Percentiles rank a stretch among this genome's conserved stretches.
Conservation (phyloP, 208 protist genomes). For the Herpetomonas samuelpessoai region DNA sequence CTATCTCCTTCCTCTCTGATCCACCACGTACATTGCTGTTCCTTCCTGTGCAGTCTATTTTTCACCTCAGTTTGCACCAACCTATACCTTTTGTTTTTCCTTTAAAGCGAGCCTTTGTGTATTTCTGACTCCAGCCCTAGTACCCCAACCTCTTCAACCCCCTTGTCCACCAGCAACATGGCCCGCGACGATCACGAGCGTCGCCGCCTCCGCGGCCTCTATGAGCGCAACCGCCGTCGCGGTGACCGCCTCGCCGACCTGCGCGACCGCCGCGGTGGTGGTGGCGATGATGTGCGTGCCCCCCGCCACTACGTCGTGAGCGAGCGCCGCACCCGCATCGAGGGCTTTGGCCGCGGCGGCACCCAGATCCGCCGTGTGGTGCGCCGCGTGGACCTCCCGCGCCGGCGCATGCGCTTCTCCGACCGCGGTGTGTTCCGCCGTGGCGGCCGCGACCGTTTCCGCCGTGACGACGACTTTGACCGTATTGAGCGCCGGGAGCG, state of each 20-base stretch:
- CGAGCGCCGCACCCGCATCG: constrained; percentile 57
- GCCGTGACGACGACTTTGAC: constrained; percentile 67
- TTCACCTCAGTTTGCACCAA: too few relatives aligned
- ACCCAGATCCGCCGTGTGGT: constrained; percentile 55
- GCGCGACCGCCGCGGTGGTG: constrained; percentile 19
- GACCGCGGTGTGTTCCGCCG: constrained; percentile 63
- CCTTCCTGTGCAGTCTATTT: too few relatives aligned
- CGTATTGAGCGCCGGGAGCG: constrained; percentile 62
- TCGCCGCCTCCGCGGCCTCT: constrained; percentile 59
- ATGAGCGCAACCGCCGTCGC: constrained; percentile 70
- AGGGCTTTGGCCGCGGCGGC: constrained; percentile 83
- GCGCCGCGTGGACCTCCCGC: constrained; percentile 11
- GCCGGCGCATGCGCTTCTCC: constrained; percentile 44
- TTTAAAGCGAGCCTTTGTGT: too few relatives aligned
- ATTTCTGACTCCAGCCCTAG: too few relatives aligned
- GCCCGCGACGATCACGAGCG: constrained; percentile 74
- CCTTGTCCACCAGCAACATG: too few relatives aligned
- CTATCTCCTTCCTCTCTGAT: too few relatives aligned
- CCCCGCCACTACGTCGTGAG: constrained; percentile 81
- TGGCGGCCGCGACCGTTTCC: constrained; percentile 66
- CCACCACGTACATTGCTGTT: too few relatives aligned
- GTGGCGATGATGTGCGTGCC: constrained; percentile 41
- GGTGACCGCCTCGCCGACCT: too few relatives aligned
- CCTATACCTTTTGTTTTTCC: too few relatives aligned
- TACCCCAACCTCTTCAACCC: too few relatives aligned